phyloP scores from a whole-genome alignment of 352 stramenopile species.

The Globisporangium barbulae region DNA sequence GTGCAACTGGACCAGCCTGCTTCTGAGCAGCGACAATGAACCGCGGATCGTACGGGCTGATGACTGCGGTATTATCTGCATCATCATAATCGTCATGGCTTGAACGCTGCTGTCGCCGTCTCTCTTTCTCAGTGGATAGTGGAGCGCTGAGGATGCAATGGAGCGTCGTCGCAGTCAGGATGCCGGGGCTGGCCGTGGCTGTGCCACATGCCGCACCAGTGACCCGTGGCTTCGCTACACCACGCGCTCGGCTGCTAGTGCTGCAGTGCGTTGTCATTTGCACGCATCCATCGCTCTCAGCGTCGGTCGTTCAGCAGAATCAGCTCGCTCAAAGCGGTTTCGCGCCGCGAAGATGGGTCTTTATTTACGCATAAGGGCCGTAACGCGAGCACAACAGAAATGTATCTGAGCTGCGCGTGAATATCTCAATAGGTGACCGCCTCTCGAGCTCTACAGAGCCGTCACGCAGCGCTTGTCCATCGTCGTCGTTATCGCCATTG shows the following conservation, averaged over 20 bases:
- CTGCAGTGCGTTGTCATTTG: not conserved
- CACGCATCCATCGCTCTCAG: not conserved
- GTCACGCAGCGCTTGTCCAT: not conserved
- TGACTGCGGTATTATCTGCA: not conserved
- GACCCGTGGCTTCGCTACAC: not conserved
- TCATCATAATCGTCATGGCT: not conserved
- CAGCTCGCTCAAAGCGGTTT: not conserved
- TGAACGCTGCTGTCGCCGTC: not conserved
- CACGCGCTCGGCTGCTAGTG: not conserved
- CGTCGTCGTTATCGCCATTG: not conserved
- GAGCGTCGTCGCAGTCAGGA: conserved; percentile 29
- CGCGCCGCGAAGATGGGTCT: not conserved
- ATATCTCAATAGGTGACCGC: not conserved
- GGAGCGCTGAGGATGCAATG: conserved; percentile 17
- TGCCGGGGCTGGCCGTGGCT: conserved; percentile 2
- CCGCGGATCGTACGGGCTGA: conserved; percentile 16
- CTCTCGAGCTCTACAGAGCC: not conserved
- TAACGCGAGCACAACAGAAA: no score
- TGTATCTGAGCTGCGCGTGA: not conserved
- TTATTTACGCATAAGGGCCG: not conserved
- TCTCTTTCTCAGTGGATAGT: not conserved
- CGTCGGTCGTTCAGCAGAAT: not conserved
- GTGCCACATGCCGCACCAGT: not conserved
- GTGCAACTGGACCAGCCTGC: not conserved
- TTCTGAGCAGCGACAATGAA: not conserved